Base-by-base conservation (phyloP, 208 protist genomes). In the Crithidia thermophila region DNA sequence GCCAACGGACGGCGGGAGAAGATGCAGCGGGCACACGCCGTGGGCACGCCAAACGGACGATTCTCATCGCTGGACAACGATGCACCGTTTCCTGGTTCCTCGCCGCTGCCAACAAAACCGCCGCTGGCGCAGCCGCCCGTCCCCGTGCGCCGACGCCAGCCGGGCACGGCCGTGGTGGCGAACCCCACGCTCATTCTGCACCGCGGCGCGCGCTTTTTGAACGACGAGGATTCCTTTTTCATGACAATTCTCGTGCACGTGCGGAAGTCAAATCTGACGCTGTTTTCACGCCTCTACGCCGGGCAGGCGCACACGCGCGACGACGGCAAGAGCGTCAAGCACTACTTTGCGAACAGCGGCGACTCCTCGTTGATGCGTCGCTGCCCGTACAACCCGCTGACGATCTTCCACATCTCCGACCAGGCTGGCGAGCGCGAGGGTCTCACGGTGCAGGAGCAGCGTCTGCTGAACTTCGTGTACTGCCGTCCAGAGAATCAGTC, bases 361-460 rank as follows among this genome's bases (percentile, higher is more conserved):
- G 61, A 75, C 53, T 47, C 69, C 8, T 42, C 34, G 13, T 2
- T 58, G 0, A 51, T 23, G 23, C 52, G 23, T 9, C 43, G 21
- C 9, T n/a, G 25, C 28, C 11, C 1, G 37, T 49, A 36, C 40
- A 31, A 43, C 27, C 69, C 69, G 1, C 47, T 75, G 25, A 68
- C 69, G 4, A 8, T 68, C 21, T 68, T 57, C 31, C 25, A 75
- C 43, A 27, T 67, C 36, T 34, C 69, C 9, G 56, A 68, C 16
- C 40, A 40, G 16, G 36, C 13, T 2, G 56, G 50, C 2, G 42
- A 62, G 58, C 40, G 64, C 8, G 58, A 79, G 34, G 45, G 73
- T 4, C 52, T 86, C 40, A 77, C 72, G 21, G 70, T 77, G 30
- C 36, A 60, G 30, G 81, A 86, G 66, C 20, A 72, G 39, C 43